Percentiles rank a stretch among this genome's conserved stretches.
Conservation (phyloP, 257 asterid genomes). For the Fraxinus americana region DNA sequence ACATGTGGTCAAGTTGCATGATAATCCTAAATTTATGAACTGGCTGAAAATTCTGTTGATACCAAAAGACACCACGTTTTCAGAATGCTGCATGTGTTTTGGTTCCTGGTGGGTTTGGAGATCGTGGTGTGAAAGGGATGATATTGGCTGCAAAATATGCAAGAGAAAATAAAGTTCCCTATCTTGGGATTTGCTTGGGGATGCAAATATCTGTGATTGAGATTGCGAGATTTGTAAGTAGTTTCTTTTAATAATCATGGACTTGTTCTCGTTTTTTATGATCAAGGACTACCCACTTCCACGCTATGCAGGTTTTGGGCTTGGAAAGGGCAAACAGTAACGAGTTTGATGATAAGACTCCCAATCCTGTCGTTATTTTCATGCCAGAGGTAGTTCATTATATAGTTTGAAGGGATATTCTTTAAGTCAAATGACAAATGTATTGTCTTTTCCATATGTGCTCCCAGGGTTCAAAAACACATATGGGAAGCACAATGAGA, state of each 20-base stretch:
- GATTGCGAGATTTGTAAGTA: constrained; percentile 84
- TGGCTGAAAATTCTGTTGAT: constrained; percentile 16
- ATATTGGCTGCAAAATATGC: constrained; percentile 96
- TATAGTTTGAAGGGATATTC: constrained; percentile 10
- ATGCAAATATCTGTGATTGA: constrained; percentile 98
- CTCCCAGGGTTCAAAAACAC: constrained; percentile 82
- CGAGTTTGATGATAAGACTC: constrained; percentile 75
- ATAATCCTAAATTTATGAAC: neutral
- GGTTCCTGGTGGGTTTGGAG: constrained; percentile 99
- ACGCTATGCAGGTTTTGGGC: constrained; percentile 58
- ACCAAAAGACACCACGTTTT: constrained; percentile 18
- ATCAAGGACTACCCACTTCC: constrained; percentile 17
- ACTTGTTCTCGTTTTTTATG: constrained; percentile 6
- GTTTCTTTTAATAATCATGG: constrained; percentile 6
- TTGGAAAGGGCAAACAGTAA: constrained; percentile 78
- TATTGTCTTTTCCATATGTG: constrained; percentile 10
- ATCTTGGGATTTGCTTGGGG: constrained; percentile 97
- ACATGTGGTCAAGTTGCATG: neutral
- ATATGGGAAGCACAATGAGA: constrained; percentile 99
- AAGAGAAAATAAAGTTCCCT: constrained; percentile 80
- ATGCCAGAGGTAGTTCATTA: constrained; percentile 89
- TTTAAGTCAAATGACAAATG: constrained; percentile 24
- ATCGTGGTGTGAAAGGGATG: constrained; percentile 97
- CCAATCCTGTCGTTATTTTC: constrained; percentile 80
- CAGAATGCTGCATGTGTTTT: constrained; percentile 89